These are phyloP conservation scores for Agaricus subrufescens DNA, from an alignment of 768 basidiomycete genomes.

Conservation along the genomic window DNA sequence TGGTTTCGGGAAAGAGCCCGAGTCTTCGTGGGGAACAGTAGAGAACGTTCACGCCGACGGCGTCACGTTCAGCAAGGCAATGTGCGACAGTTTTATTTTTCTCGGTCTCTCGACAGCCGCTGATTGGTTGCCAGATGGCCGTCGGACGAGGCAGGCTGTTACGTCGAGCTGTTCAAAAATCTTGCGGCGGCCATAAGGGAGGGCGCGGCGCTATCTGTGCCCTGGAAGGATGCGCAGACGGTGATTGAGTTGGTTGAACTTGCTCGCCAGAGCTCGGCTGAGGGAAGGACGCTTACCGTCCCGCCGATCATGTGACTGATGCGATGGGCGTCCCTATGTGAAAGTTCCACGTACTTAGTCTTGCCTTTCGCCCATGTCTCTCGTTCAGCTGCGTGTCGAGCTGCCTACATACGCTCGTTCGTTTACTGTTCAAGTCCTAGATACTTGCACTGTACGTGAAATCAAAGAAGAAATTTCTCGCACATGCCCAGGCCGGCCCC, in stretches of 20 bases:
- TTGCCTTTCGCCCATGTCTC: conserved; percentile 26
- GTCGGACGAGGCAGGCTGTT: conserved; percentile 52
- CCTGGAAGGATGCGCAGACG: conserved; percentile 66
- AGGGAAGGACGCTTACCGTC: conserved; percentile 41
- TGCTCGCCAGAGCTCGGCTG: conserved; percentile 59
- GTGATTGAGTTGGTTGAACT: conserved; percentile 79
- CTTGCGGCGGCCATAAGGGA: conserved; percentile 58
- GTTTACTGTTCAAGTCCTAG: conserved; percentile 49
- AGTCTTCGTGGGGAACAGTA: conserved; percentile 56
- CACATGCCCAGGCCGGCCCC: conserved; percentile 60
- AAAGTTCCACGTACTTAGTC: conserved; percentile 22
- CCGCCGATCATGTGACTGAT: conserved; percentile 22
- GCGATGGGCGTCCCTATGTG: conserved; percentile 7
- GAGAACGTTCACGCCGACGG: conserved; percentile 51
- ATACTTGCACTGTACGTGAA: conserved; percentile 47
- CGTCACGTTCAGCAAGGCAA: conserved; percentile 30
- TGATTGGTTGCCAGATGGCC: conserved; percentile 48
- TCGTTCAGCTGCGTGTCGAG: conserved; percentile 59
- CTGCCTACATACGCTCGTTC: conserved; percentile 72
- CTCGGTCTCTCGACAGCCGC: background rate
- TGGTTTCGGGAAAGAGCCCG: conserved; percentile 58
- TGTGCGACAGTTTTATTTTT: conserved; percentile 21
- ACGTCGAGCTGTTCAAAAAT: conserved; percentile 60
- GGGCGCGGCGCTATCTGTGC: conserved; percentile 51
- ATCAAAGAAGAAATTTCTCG: conserved; percentile 64